A percentile compares a stretch with the other conserved stretches of the same genome.
phyloP scores from a whole-genome alignment of 2,329 filamentous ascomycete genomes.

The Grosmannia penicillata region DNA sequence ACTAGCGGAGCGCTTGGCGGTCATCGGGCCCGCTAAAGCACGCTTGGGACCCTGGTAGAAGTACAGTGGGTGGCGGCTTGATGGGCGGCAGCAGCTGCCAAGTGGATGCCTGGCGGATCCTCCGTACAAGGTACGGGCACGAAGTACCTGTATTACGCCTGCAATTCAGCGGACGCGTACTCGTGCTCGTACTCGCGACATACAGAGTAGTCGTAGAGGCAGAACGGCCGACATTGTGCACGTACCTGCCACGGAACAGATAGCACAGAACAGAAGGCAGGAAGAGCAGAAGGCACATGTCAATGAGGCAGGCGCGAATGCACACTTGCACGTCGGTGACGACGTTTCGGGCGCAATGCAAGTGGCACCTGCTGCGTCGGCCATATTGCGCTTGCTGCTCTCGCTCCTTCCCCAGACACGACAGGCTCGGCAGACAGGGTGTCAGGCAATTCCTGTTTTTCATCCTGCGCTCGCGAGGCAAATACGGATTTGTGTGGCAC shows the following conservation, averaged over 20 bases:
- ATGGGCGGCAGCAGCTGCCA: background rate
- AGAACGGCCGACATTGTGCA: too few relatives aligned
- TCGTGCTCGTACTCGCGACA: too few relatives aligned
- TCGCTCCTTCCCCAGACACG: too few relatives aligned
- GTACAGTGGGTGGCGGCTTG: background rate
- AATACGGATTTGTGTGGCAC: background rate
- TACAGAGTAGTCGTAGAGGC: background rate
- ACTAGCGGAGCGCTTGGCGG: conserved; percentile 3
- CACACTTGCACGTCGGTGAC: too few relatives aligned
- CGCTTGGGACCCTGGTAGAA: conserved; percentile 4
- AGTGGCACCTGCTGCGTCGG: too few relatives aligned
- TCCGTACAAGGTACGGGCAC: conserved; percentile 1
- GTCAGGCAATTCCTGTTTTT: background rate
- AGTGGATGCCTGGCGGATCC: too few relatives aligned
- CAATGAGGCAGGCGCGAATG: too few relatives aligned
- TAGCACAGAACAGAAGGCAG: background rate
- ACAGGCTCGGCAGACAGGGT: too few relatives aligned
- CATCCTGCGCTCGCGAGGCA: background rate
- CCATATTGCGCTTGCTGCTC: too few relatives aligned
- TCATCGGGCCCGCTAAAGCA: background rate
- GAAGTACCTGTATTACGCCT: too few relatives aligned
- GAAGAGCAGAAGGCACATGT: background rate
- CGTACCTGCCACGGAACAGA: background rate
- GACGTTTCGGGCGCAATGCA: too few relatives aligned
- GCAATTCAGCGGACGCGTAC: too few relatives aligned